Conservation (phyloP, 306 rosid species). For the Trifolium pratense region DNA sequence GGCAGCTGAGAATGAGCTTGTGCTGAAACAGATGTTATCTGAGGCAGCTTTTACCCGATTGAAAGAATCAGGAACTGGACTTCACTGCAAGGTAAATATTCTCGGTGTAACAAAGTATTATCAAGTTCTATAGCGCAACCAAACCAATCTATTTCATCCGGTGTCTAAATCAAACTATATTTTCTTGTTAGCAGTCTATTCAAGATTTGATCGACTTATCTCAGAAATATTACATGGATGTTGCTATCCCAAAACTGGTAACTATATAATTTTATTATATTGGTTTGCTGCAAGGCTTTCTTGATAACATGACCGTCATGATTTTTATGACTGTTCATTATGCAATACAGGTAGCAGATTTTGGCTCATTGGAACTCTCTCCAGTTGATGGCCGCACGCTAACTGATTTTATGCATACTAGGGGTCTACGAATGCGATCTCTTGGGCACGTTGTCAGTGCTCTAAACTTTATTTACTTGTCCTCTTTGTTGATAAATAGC, state of each 20-base stretch:
- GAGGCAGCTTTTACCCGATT: conserved; percentile 81
- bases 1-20: conserved; percentile 80
- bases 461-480: conserved; percentile 37
- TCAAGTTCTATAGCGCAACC: conserved; percentile 28
- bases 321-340: conserved; percentile 44
- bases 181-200: conserved; percentile 68
- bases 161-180: conserved; percentile 44
- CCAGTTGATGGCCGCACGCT: conserved; percentile 99
- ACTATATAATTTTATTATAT: conserved; percentile 45
- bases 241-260: conserved; percentile 99
- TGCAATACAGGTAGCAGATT: conserved; percentile 91
- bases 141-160: conserved; percentile 39
- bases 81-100: conserved; percentile 85
- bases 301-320: conserved; percentile 39
- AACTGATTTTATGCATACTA: conserved; percentile 98
- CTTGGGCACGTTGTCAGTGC: conserved; percentile 93
- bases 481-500: conserved; percentile 16
- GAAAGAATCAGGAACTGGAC: conserved; percentile 91
- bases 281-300: conserved; percentile 39
- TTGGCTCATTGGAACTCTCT: conserved; percentile 95
- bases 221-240: conserved; percentile 84
- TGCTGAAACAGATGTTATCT: conserved; percentile 64
- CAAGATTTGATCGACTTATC: conserved; percentile 79
- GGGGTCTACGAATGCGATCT: conserved; percentile 95
- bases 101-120: conserved; percentile 33